phyloP scores from a whole-genome alignment of 352 stramenopile genomes.

The Globisporangium recalcitrans region DNA sequence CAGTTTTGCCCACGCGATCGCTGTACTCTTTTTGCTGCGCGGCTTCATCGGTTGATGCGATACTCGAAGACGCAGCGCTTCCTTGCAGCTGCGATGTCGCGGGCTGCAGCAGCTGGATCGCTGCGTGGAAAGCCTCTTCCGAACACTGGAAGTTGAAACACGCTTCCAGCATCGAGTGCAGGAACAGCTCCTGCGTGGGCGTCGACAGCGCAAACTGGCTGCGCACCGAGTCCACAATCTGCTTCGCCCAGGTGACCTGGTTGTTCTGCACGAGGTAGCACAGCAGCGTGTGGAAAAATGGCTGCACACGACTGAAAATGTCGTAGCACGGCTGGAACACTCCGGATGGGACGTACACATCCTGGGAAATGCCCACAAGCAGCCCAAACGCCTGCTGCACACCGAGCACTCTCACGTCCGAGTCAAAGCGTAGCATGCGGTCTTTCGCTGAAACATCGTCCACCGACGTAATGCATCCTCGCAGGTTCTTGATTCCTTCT shows the following conservation, averaged over 20 bases:
- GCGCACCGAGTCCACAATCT: conserved; percentile 42
- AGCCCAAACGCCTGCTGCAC: conserved; percentile 63
- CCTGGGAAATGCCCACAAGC: conserved; percentile 70
- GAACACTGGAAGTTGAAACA: conserved; percentile 47
- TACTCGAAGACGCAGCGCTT: not conserved
- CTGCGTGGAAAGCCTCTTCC: conserved; percentile 32
- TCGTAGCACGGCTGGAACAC: conserved; percentile 64
- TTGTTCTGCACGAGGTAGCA: conserved; percentile 62
- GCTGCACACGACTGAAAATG: conserved; percentile 70
- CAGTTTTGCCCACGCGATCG: not conserved
- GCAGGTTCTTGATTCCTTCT: conserved; percentile 37
- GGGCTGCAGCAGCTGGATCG: conserved; percentile 50
- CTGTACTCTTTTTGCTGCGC: not conserved
- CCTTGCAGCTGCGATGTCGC: not conserved
- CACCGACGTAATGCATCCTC: conserved; percentile 52
- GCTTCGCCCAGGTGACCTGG: conserved; percentile 50
- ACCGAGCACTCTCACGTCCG: conserved; percentile 66
- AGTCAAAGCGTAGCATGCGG: conserved; percentile 70
- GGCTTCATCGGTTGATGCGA: not conserved
- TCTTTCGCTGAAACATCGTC: conserved; percentile 57
- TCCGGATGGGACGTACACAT: conserved; percentile 72
- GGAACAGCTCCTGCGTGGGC: conserved; percentile 71
- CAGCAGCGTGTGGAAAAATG: conserved; percentile 72
- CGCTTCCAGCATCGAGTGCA: conserved; percentile 74
- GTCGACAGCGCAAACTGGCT: conserved; percentile 57